phyloP scores from a whole-genome alignment of 2,329 filamentous ascomycete genomes.

The Colletotrichum siamense region DNA sequence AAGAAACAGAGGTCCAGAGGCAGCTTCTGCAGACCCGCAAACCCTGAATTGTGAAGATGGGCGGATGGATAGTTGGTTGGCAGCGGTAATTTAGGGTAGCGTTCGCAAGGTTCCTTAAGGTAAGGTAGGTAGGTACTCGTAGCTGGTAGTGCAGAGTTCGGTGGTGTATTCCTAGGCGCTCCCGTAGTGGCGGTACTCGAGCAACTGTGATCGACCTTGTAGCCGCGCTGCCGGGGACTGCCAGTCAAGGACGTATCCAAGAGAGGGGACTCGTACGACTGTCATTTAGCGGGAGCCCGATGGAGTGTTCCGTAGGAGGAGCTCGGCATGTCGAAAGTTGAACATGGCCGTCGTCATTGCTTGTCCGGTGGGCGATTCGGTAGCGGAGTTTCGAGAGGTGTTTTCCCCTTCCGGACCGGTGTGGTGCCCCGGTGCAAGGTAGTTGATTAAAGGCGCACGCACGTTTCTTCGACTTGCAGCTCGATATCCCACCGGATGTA shows the following conservation, averaged over 20 bases:
- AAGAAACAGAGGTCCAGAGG: background rate
- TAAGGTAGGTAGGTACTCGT: background rate
- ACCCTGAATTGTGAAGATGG: background rate
- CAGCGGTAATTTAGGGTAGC: conserved; percentile 8
- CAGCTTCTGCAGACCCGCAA: background rate
- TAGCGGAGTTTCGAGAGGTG: conserved; percentile 1
- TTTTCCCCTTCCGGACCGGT: background rate
- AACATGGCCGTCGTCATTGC: background rate
- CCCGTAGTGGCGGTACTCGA: conserved; percentile 15
- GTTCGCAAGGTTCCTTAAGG: background rate
- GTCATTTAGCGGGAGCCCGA: conserved; percentile 10
- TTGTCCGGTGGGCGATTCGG: background rate
- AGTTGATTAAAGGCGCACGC: background rate
- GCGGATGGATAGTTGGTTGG: conserved; percentile 1
- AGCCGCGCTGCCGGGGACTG: conserved; percentile 17
- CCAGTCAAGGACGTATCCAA: background rate
- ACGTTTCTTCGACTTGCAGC: background rate
- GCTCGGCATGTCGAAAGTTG: background rate
- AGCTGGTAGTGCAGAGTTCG: background rate
- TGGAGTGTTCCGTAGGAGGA: background rate
- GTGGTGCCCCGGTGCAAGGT: background rate
- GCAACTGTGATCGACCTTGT: conserved; percentile 13
- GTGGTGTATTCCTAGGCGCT: conserved; percentile 14
- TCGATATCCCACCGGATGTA: background rate
- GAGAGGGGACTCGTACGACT: conserved; percentile 21